Percentiles rank a stretch among this genome's conserved stretches.
phyloP scores from a whole-genome alignment of 2,329 filamentous ascomycete genomes.

The Talaromyces islandicus region DNA sequence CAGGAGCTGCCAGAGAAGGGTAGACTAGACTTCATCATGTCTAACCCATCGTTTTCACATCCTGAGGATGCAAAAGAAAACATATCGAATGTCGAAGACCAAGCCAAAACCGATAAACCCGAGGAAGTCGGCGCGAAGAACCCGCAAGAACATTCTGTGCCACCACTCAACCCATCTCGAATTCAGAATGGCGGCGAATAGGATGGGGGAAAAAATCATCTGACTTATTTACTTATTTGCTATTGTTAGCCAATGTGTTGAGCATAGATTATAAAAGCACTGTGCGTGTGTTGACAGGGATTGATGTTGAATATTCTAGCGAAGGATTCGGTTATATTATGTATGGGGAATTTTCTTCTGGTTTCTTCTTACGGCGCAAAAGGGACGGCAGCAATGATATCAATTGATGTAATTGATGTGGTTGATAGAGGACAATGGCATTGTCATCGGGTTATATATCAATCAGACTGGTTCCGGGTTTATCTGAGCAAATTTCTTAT shows the following conservation, averaged over 20 bases:
- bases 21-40: not conserved
- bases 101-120: conserved; percentile 3
- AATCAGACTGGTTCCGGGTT: not conserved
- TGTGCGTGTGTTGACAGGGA: not conserved
- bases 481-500: not conserved
- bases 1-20: not conserved
- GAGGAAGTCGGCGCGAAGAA: conserved; percentile 3
- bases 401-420: not conserved
- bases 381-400: not conserved
- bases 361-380: not conserved
- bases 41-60: not conserved
- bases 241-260: not conserved
- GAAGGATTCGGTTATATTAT: not conserved
- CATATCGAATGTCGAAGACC: not conserved
- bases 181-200: conserved; percentile 6
- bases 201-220: not conserved
- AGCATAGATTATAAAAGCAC: not conserved
- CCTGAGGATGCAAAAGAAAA: conserved; percentile 11
- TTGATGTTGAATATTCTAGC: not conserved
- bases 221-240: not conserved
- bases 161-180: conserved; percentile 9
- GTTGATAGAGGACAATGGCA: not conserved
- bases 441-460: not conserved
- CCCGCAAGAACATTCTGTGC: not conserved
- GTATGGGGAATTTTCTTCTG: not conserved